phyloP scores from a whole-genome alignment of 2,329 filamentous ascomycete species.

The Graphilbum ipis-grandicollis region DNA sequence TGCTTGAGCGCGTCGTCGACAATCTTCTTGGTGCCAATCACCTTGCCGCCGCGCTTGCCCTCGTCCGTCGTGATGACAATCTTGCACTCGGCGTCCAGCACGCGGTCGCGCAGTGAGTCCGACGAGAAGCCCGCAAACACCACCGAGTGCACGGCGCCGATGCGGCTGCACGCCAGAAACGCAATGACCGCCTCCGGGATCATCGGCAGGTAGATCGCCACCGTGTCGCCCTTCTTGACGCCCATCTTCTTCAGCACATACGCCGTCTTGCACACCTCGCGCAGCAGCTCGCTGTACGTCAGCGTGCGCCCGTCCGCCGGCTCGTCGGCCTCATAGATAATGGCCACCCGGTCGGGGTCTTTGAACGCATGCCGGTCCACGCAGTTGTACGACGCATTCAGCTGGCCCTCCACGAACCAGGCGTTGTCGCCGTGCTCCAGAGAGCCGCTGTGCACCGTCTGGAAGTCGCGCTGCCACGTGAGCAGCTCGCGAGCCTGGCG shows the following conservation, averaged over 20 bases:
- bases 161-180: constrained; percentile 78
- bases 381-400: constrained; percentile 96
- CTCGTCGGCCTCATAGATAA: constrained; percentile 98
- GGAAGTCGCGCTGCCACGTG: constrained; percentile 79
- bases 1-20: constrained; percentile 95
- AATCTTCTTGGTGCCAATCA: constrained; percentile 97
- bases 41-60: constrained; percentile 92
- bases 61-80: constrained; percentile 96
- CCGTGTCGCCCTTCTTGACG: constrained; percentile 91
- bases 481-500: constrained; percentile 73
- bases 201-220: constrained; percentile 96
- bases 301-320: constrained; percentile 70
- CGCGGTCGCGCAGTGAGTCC: constrained; percentile 87
- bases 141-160: constrained; percentile 92
- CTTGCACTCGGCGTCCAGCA: constrained; percentile 77
- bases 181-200: constrained; percentile 89
- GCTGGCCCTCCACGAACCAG: constrained; percentile 85
- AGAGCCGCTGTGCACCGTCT: constrained; percentile 68
- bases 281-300: constrained; percentile 83
- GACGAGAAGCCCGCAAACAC: constrained; percentile 96
- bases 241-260: constrained; percentile 89
- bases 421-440: constrained; percentile 68
- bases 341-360: constrained; percentile 81
- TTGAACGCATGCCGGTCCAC: constrained; percentile 94
- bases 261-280: constrained; percentile 75